Evolutionary conservation across 2,329 filamentous ascomycete genomes (phyloP), one percentile per base, ranked within the genome.

Genomic region (Colletotrichum cuscutae): DNA sequence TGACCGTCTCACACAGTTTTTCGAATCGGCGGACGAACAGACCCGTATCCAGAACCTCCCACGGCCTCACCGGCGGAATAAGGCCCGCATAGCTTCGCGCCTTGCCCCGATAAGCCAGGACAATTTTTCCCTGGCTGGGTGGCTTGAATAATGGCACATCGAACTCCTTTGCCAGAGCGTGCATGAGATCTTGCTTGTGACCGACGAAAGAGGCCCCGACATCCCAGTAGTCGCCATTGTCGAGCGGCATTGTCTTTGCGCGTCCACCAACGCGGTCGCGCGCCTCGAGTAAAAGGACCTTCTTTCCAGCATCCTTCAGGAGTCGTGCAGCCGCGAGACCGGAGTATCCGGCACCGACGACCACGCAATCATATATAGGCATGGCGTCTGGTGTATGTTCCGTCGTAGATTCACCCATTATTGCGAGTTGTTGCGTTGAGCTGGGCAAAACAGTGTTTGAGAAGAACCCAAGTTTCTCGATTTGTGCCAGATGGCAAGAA

Each of bases 131-230:
- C 2, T 73, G 35, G 4, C 58, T 60, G 4, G 65, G 73, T 28
- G 56, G 15, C 5, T 32, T 32, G 67, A 57, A 62, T 2, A 57
- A 26, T 2, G 60, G 22, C 8, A 71, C 61, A 52, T 63, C 28
- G 54, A 71, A 75, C 32, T 75, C 74, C 12, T 63, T 53, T 24
- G 71, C 71, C 28, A 75, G 56, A 1, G 9, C 60, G 60, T 72
- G 72, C 72, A 75, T 74, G 19, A 67, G 42, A 37, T 72, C 30
- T 42, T 75, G 75, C 42, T 76, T 69, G 60, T 76, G 71, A 13
- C 76, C 76, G 19, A 74, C 52, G 22, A 77, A 74, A 11, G 77
- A 68, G 15, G 76, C 63, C 3, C 78, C 78, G 65, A 66, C 68
- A 59, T 76, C 71, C 69, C 74, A 77, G 46, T 75, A 75, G 13